Evolutionary conservation across 2,329 filamentous ascomycete species (phyloP).

Genomic region (Dothidotthia symphoricarpi): DNA sequence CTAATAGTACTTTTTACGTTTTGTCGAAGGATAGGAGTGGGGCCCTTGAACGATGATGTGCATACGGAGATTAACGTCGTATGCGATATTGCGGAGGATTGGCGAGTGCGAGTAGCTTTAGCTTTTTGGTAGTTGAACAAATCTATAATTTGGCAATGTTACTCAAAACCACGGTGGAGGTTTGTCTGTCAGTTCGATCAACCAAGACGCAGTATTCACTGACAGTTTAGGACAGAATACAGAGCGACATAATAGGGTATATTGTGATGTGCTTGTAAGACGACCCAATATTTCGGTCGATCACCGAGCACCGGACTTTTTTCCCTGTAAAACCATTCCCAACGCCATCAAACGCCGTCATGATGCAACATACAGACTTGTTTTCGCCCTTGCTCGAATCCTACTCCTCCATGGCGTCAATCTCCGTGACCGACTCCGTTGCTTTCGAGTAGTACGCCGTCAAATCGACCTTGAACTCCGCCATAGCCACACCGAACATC

Average conservation of each 20-base stretch:
- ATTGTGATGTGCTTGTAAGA: slow-evolving; percentile 21
- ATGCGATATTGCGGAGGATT: too few species aligned
- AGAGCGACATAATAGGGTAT: slow-evolving; percentile 25
- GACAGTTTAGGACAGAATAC: too few species aligned
- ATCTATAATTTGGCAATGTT: too few species aligned
- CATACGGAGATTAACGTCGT: too few species aligned
- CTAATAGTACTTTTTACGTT: too few species aligned
- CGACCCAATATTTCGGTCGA: slow-evolving; percentile 8
- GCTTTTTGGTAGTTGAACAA: too few species aligned
- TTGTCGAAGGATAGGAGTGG: too few species aligned
- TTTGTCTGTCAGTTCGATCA: too few species aligned
- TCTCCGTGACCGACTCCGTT: slow-evolving; percentile 50
- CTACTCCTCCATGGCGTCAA: slow-evolving; percentile 50
- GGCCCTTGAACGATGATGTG: too few species aligned
- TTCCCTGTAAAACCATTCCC: slow-evolving; percentile 11
- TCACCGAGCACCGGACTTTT: slow-evolving; percentile 15
- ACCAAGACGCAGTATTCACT: too few species aligned
- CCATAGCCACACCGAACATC: slow-evolving; percentile 85
- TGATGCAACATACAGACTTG: slow-evolving; percentile 16
- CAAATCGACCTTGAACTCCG: slow-evolving; percentile 82
- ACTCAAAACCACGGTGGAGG: too few species aligned
- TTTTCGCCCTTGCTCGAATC: neutral
- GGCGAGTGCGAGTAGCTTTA: too few species aligned
- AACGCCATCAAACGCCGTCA: slow-evolving; percentile 29
- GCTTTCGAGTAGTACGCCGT: slow-evolving; percentile 58